A percentile compares a stretch with the other conserved stretches of the same genome.
Conservation (phyloP, 2,329 filamentous ascomycete genomes). For the Plectosphaerella plurivora region DNA sequence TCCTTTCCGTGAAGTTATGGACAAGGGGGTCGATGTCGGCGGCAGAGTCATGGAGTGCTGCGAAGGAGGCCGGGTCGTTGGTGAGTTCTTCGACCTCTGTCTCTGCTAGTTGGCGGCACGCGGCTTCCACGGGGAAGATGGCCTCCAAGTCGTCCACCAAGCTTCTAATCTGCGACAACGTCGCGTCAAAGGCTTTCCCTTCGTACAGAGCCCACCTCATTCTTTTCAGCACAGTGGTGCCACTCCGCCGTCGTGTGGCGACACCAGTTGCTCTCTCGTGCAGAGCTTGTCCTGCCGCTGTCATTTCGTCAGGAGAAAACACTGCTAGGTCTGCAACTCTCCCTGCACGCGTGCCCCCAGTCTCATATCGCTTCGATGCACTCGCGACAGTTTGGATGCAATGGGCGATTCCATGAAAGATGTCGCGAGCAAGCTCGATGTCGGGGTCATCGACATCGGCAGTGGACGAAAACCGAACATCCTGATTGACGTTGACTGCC, state of each 20-base stretch:
- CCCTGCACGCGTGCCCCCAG: neutral
- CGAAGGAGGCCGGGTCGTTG: neutral
- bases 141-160: constrained; percentile 20
- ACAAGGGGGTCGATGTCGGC: neutral
- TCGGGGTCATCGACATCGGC: too few relatives aligned
- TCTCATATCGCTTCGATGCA: neutral
- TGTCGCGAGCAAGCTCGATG: neutral
- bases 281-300: neutral
- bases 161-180: constrained; percentile 31
- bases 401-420: neutral
- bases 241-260: neutral
- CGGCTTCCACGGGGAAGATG: constrained; percentile 12
- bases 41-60: neutral
- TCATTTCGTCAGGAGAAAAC: neutral
- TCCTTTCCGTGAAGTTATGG: neutral
- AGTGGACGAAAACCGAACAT: constrained; percentile 15
- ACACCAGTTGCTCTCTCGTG: neutral
- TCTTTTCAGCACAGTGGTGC: neutral
- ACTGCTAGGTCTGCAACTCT: neutral
- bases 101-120: constrained; percentile 10
- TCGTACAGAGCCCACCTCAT: neutral
- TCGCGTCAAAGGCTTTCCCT: constrained; percentile 9
- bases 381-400: neutral
- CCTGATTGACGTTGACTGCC: constrained; percentile 21
- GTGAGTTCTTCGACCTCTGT: constrained; percentile 15